A percentile compares a stretch with the other conserved stretches of the same genome.
phyloP scores from a whole-genome alignment of 1,139 yeast genomes.

The Lodderomyces orthopsilosis region DNA sequence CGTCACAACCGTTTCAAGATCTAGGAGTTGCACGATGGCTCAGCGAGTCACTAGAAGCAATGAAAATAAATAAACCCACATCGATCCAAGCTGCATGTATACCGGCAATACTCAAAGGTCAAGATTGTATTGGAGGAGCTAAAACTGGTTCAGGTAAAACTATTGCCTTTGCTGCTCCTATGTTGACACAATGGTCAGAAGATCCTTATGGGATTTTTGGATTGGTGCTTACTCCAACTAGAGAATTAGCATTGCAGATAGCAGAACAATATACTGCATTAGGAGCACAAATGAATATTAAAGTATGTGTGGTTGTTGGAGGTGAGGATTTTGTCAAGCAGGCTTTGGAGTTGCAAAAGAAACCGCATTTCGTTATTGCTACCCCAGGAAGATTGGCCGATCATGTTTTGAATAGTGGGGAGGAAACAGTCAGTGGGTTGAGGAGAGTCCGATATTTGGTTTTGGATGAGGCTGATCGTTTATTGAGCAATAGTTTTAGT shows the following conservation, averaged over 20 bases:
- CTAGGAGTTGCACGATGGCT: conserved; percentile 88
- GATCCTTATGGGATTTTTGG: conserved; percentile 96
- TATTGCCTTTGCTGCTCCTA: conserved; percentile 95
- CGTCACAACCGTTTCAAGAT: conserved; percentile 45
- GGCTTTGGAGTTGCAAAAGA: conserved; percentile 72
- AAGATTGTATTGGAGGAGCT: conserved; percentile 97
- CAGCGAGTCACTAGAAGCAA: conserved; percentile 70
- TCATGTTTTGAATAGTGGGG: conserved; percentile 85
- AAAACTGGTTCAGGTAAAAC: conserved; percentile 98
- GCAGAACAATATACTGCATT: conserved; percentile 95
- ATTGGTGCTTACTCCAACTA: conserved; percentile 84
- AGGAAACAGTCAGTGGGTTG: conserved; percentile 79
- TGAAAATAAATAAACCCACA: conserved; percentile 83
- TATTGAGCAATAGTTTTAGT: conserved; percentile 80
- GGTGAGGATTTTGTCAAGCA: conserved; percentile 92
- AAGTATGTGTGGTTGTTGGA: conserved; percentile 82
- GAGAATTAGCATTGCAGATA: conserved; percentile 93
- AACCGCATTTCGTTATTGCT: conserved; percentile 93
- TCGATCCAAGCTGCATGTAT: conserved; percentile 86
- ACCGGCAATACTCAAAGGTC: conserved; percentile 77
- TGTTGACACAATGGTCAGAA: conserved; percentile 89
- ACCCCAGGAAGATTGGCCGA: conserved; percentile 98
- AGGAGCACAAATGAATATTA: conserved; percentile 84
- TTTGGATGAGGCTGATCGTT: conserved; percentile 93
- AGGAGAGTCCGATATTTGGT: conserved; percentile 77